Evolutionary conservation across 2,329 filamentous ascomycete genomes (phyloP).

Genomic region (Venturia asperata): DNA sequence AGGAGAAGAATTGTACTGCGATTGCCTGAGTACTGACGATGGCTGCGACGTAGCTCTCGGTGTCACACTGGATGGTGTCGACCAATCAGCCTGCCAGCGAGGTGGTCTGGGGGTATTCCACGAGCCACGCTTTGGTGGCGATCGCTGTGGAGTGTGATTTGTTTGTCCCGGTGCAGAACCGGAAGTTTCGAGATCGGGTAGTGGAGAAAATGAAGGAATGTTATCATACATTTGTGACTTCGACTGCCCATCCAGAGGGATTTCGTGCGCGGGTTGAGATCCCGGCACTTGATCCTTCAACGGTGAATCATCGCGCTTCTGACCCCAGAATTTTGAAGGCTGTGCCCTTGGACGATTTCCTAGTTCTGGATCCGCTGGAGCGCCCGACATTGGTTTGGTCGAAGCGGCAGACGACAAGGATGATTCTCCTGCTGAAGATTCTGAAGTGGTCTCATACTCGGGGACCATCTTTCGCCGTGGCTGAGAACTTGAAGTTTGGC

Average conservation of each 20-base stretch:
- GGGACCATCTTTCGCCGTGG: background rate
- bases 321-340: conserved; percentile 13
- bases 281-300: conserved; percentile 10
- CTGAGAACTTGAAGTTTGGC: background rate
- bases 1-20: background rate
- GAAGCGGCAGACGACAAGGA: conserved; percentile 2
- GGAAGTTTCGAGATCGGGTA: background rate
- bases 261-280: background rate
- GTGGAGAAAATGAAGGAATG: background rate
- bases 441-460: conserved; percentile 3
- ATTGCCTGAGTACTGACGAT: background rate
- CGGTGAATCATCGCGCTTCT: conserved; percentile 8
- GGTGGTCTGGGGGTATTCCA: background rate
- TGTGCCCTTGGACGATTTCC: conserved; percentile 10
- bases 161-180: background rate
- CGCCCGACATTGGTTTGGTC: conserved; percentile 8
- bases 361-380: background rate
- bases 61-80: conserved; percentile 8
- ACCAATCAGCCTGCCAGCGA: background rate
- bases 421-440: conserved; percentile 14
- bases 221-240: conserved; percentile 18
- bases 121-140: background rate
- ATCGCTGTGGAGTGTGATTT: background rate
- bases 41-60: background rate
- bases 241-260: background rate